Conservation (phyloP, 2,329 filamentous ascomycete genomes). For the Teratosphaeria nubilosa region DNA sequence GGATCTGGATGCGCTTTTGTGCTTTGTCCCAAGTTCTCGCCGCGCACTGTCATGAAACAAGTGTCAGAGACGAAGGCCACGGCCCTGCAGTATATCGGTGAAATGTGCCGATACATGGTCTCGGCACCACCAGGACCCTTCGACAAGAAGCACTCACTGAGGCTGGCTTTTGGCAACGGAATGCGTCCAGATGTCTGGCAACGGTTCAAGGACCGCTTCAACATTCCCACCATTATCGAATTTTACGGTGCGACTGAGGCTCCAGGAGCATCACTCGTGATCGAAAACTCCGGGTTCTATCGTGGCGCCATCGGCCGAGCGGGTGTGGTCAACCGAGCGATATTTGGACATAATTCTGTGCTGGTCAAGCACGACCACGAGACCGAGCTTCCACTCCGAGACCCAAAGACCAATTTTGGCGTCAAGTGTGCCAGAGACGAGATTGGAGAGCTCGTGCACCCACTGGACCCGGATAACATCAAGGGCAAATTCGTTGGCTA, state of each 20-base stretch:
- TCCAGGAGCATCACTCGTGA: slow-evolving; percentile 59
- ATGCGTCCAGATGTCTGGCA: slow-evolving; percentile 70
- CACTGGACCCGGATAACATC: slow-evolving; percentile 56
- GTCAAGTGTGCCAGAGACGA: slow-evolving; percentile 47
- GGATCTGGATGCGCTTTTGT: slow-evolving; percentile 54
- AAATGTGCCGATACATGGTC: slow-evolving; percentile 75
- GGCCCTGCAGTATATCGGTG: slow-evolving; percentile 77
- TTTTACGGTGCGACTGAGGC: slow-evolving; percentile 40
- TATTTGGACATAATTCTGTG: slow-evolving; percentile 43
- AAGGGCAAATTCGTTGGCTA: slow-evolving; percentile 68
- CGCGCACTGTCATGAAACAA: slow-evolving; percentile 65
- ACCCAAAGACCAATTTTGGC: slow-evolving; percentile 61
- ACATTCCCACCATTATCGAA: slow-evolving; percentile 26
- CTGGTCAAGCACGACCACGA: slow-evolving; percentile 63
- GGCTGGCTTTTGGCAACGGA: slow-evolving; percentile 72
- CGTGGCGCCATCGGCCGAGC: slow-evolving; percentile 70
- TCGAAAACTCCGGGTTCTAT: slow-evolving; percentile 60
- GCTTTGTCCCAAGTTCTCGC: slow-evolving; percentile 69
- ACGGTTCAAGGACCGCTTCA: slow-evolving; percentile 64
- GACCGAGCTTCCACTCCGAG: slow-evolving; percentile 57
- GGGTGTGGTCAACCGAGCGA: slow-evolving; percentile 49
- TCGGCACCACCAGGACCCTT: slow-evolving; percentile 54
- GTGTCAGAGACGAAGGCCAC: slow-evolving; percentile 62
- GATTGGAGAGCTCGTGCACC: slow-evolving; percentile 65
- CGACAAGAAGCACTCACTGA: slow-evolving; percentile 64